Base-by-base conservation (phyloP, 2,329 filamentous ascomycete species). In the Aspergillus caelatus region DNA sequence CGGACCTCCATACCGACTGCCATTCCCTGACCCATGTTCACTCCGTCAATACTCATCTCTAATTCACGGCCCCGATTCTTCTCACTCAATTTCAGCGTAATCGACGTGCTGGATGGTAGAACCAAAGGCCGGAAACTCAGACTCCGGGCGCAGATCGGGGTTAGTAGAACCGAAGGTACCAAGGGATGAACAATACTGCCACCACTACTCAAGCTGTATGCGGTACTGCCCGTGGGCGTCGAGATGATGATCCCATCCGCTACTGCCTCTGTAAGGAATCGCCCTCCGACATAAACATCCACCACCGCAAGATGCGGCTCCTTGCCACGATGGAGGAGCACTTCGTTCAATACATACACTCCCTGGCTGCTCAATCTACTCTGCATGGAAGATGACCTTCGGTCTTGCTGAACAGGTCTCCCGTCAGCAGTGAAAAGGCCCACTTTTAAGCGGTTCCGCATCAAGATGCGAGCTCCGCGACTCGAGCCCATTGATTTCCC, bases 201-300 rank as follows among this genome's bases (percentile, higher is more conserved):
- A 3, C 95, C 95, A 3, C 91, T 91, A 68, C 91, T 95, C n/a
- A 99, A 85, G 63, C 91, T 95, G 81, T 99, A 99, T 0, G 95
- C 95, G 0, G 95, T 99, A 46, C 92, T 96, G 3, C 95, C 95
- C 0, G 95, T 99, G 0, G 95, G 95, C 0, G 94, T 97, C 67
- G 91, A 93, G 63, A 98, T 89, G 52, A 98, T 90, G 77, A 99
- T 96, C 57, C 95, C 95, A 76, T 99, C 95, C 1, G 94, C 94
- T 14, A 96, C 94, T 0, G 93, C 94, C 76, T 97, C 93, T 1
- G 95, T 99, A 53, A 99, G 83, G 72, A 95, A 96, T 60, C 93
- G 89, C 39, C 92, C 91, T 71, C 94, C 94, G 64, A 98, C 90
- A 72, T 89, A 95, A 50, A 99, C 92, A 73, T 96, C 92, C 69